Evolutionary conservation across 306 rosid genomes (phyloP).

Genomic region (Nissolia schottii): DNA sequence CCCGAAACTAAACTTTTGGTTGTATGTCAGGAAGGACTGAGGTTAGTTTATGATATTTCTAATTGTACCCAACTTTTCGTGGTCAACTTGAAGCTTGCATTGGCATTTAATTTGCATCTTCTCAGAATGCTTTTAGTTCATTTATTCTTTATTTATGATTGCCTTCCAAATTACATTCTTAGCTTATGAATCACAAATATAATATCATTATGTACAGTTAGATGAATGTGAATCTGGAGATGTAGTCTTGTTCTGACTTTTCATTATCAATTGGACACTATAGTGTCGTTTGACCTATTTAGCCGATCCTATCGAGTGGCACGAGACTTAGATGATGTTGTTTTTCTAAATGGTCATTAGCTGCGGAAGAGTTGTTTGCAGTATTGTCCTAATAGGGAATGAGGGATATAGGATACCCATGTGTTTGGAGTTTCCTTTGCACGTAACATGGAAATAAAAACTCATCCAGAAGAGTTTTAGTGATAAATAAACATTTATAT

Average conservation of each 20-base stretch:
- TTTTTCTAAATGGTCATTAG: no score
- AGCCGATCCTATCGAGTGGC: no score
- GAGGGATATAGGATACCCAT: background rate
- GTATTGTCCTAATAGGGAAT: background rate
- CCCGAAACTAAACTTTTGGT: slow-evolving; percentile 67
- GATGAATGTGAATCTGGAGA: background rate
- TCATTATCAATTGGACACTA: background rate
- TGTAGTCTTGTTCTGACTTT: slow-evolving; percentile 6
- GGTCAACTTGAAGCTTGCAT: background rate
- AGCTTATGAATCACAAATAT: background rate
- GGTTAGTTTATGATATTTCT: slow-evolving; percentile 46
- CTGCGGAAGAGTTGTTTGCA: background rate
- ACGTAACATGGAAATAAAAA: background rate
- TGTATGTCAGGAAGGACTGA: slow-evolving; percentile 95
- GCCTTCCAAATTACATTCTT: background rate
- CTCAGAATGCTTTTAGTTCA: background rate
- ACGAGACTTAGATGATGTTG: no score
- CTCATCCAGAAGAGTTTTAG: background rate
- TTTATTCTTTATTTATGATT: background rate
- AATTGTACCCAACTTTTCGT: background rate
- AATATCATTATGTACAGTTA: background rate
- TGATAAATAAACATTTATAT: background rate
- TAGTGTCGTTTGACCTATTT: background rate
- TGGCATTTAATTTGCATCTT: background rate
- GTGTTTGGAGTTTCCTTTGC: background rate